Evolutionary conservation across 257 asterid genomes (phyloP), one percentile per base, ranked within the genome.

Genomic region (Asclepias syriaca): DNA sequence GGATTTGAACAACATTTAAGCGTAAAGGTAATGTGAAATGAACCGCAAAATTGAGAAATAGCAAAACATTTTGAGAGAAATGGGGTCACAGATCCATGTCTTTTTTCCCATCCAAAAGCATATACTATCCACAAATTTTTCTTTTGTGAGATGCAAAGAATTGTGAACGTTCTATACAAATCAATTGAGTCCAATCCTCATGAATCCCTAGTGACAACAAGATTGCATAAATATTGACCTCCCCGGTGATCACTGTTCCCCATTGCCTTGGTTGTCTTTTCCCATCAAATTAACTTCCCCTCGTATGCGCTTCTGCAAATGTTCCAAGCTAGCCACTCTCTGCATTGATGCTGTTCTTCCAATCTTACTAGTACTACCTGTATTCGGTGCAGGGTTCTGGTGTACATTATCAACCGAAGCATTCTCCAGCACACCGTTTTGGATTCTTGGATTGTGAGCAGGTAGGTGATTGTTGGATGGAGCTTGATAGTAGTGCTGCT

Each of bases 291-390:
- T 67, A 39, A 74, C 67, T n/a, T 74, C 88, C 24, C 90, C 86
- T 2, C 89, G 89, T n/a, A 90, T 89, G 70, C 95, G 92, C 82
- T 89, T 89, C 86, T 90, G 96, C 72, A 91, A 84, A 80, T 91
- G 99, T 66, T 94, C 98, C 93, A 91, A 83, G 86, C 98, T 94
- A 58, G 95, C 95, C 73, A 90, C 96, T 79, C 96, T 85, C 81
- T 89, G 97, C 95, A 89, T 77, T 3, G 99, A 84, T 74, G 74
- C 81, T 29, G 84, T 82, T 77, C 89, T 80, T 61, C 91, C 97
- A 40, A 83, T 71, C 86, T 69, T 74, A 71, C 50, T 74, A 2
- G 27, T 76, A 19, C 61, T n/a, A 0, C 68, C 75, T 29, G 80
- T 66, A 5, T 80, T 78, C 43, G 81, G 49, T 43, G 85, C 63